Evolutionary conservation across 2,329 filamentous ascomycete species (phyloP).

Genomic region (Clarireedia sp.): DNA sequence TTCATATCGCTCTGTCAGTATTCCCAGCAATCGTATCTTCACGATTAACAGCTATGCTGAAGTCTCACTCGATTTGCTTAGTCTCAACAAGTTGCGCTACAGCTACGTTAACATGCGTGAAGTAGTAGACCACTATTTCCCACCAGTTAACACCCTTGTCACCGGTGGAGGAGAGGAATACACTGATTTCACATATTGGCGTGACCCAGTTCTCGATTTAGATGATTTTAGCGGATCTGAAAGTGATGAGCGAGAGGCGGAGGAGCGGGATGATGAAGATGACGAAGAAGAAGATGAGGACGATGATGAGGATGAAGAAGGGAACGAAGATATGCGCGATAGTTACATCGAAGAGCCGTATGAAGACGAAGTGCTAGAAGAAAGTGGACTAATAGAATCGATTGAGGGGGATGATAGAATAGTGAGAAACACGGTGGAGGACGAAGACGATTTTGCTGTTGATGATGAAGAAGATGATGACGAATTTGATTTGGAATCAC

Average conservation of each 20-base stretch:
- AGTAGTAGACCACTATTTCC: slow-evolving; percentile 97
- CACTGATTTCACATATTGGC: slow-evolving; percentile 97
- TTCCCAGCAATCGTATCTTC: slow-evolving; percentile 89
- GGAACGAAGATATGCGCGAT: slow-evolving; percentile 44
- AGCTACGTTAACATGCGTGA: slow-evolving; percentile 97
- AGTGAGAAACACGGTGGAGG: slow-evolving; percentile 24
- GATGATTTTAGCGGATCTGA: slow-evolving; percentile 87
- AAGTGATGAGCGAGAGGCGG: slow-evolving; percentile 47
- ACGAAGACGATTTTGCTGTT: slow-evolving; percentile 13
- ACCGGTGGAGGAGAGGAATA: slow-evolving; percentile 88
- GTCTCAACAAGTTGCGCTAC: slow-evolving; percentile 89
- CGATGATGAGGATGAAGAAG: slow-evolving; percentile 40
- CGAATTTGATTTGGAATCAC: neutral
- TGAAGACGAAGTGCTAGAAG: slow-evolving; percentile 27
- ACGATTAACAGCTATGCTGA: slow-evolving; percentile 98
- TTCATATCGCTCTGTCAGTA: slow-evolving; percentile 91
- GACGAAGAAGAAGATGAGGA: slow-evolving; percentile 37
- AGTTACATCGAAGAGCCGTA: slow-evolving; percentile 44
- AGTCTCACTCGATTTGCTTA: slow-evolving; percentile 82
- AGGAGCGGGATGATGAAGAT: slow-evolving; percentile 45
- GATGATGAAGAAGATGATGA: slow-evolving; percentile 14
- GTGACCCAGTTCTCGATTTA: slow-evolving; percentile 73
- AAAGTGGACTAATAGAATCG: slow-evolving; percentile 22
- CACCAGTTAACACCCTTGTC: slow-evolving; percentile 78
- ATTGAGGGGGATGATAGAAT: slow-evolving; percentile 23